Evolutionary conservation across 495 filamentous ascomycete species (phyloP), one percentile per base, ranked within the genome.

Genomic region (Amorphotheca resinae): DNA sequence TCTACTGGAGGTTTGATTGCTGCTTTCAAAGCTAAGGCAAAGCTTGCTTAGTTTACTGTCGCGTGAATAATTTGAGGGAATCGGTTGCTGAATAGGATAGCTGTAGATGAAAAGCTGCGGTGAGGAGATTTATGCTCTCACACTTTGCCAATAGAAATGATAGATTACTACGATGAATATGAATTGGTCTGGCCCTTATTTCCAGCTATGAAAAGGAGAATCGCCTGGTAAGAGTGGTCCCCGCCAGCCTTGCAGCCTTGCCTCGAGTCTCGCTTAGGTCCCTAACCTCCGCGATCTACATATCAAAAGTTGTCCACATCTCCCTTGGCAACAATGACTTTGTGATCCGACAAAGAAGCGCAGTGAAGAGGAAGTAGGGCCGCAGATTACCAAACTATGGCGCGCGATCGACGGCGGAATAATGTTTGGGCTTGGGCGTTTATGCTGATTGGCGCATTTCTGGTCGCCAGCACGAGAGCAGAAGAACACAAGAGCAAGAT

Each of bases 1-100:
- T 87, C 80, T 48, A 98, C 91, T 21, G 85, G 77, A 36, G 86
- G 88, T 18, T 67, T 98, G 45, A 80, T 98, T 60, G 78, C 79
- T 48, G 84, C 80, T 16, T 98, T 95, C 69, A 71, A 73, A 64
- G 61, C 66, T 59, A 72, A 68, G 51, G 54, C 62, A 7, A 42
- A 26, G 20, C 20, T 48, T 43, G 22, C 9, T 34, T 18, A 28
- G 6, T 21, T 33, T 25, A 28, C 9, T 41, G 21, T 8, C 23
- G 1, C 20, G 11, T 28, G 21, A 4, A 16, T 28, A 22, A 17
- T 30, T n/a, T 15, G 16, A 16, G 22, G 22, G 16, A 33, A 14
- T 8, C 31, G 42, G n/a, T n/a, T n/a, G n/a, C n/a, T n/a, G n/a
- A n/a, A n/a, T n/a, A n/a, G 30, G 42, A 28, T 11, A 9, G 41